Base-by-base conservation (phyloP, 1,284 basidiomycete genomes). In the Cryptococcus jaspeensis region DNA sequence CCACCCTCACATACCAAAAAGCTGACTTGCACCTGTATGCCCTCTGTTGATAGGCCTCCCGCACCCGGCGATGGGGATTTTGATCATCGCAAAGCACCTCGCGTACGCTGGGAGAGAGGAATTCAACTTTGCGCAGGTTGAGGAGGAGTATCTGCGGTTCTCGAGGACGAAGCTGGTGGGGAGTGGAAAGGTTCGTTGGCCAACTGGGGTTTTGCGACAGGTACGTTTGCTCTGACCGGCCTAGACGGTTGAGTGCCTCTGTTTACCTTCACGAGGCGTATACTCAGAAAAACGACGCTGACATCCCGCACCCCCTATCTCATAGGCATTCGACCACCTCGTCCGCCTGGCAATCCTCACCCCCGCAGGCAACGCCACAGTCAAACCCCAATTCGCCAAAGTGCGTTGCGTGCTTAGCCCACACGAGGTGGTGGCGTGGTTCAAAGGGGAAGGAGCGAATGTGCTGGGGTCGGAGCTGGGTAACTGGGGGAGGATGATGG, bases 71-170 rank as follows among this genome's bases (percentile, higher is more conserved):
- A 56, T 77, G 22, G 70, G 71, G 9, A 61, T 78, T 4, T 63
- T 79, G 35, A 74, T 78, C 55, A 72, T 78, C 28, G 52, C 85
- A 84, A 65, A 94, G 81, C 60, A 91, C 83, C 67, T 92, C 84
- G 56, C 85, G 78, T 68, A 92, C 75, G 73, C 87, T 82, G 72
- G 89, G 81, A 48, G 81, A 79, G 75, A 92, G 86, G 65, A 78
- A 50, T 79, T 79, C 66, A 77, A 73, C 47, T 73, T 78, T 50
- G 71, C 74, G 5, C 73, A 74, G 62, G 67, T 75, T 23, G 73
- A 75, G 55, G 74, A 74, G 59, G 77, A 78, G 57, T 79, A 79
- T 53, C 60, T 73, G 25, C 62, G 73, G 40, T 78, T 79, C 38
- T 69, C 73, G 23, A 63, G 75, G 36, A 73, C 72, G 7, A 71